phyloP scores from a whole-genome alignment of 2,329 filamentous ascomycete species.

The Apiospora phragmitis region DNA sequence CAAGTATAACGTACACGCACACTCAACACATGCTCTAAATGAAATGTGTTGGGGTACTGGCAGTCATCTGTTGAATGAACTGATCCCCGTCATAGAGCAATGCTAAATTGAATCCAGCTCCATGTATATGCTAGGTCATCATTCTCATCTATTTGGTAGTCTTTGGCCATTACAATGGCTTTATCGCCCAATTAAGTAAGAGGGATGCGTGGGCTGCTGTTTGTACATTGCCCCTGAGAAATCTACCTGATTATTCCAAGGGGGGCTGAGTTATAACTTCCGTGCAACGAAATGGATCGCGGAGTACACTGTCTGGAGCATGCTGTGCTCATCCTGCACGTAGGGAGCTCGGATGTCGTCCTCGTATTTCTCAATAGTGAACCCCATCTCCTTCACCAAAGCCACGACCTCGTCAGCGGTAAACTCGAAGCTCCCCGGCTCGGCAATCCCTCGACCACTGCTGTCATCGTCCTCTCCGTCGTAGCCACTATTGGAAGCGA shows the following conservation, averaged over 20 bases:
- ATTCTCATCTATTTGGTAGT: neutral
- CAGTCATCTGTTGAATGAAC: neutral
- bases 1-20: neutral
- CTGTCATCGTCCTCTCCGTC: conserved; percentile 52
- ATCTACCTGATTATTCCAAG: neutral
- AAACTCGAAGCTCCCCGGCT: conserved; percentile 88
- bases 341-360: conserved; percentile 72
- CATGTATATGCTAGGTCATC: neutral
- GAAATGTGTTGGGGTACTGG: neutral
- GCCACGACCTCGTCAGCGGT: conserved; percentile 83
- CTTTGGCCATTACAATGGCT: neutral
- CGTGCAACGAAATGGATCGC: conserved; percentile 84
- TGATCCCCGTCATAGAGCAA: neutral
- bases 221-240: neutral
- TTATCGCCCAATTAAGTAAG: neutral
- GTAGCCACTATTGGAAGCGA: conserved; percentile 56
- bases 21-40: no score
- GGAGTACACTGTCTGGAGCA: conserved; percentile 81
- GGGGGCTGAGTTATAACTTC: conserved; percentile 47
- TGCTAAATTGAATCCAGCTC: neutral
- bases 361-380: conserved; percentile 67
- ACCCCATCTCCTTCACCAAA: conserved; percentile 74
- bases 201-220: neutral
- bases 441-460: conserved; percentile 70
- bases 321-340: conserved; percentile 80